A percentile compares a stretch with the other conserved stretches of the same genome.
phyloP scores from a whole-genome alignment of 164 flowering plant species.

The Santalum album region DNA sequence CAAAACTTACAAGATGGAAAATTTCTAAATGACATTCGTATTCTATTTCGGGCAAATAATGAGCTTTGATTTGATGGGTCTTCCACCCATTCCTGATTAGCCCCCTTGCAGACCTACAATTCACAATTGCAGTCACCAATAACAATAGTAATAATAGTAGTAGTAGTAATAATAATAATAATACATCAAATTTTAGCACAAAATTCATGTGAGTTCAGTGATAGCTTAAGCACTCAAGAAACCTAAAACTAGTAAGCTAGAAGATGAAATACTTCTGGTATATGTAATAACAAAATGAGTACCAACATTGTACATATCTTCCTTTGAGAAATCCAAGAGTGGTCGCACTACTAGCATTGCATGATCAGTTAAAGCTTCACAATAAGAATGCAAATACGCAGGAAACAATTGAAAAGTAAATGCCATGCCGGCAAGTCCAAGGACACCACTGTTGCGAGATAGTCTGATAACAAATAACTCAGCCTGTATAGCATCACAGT shows the following conservation, averaged over 20 bases:
- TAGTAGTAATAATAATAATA: background rate
- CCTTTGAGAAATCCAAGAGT: conserved; percentile 69
- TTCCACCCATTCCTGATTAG: conserved; percentile 71
- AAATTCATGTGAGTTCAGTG: no score
- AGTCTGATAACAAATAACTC: conserved; percentile 80
- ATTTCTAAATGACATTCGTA: conserved; percentile 46
- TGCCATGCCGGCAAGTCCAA: conserved; percentile 94
- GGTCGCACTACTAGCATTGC: conserved; percentile 71
- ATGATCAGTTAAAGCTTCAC: conserved; percentile 20
- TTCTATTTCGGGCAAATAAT: conserved; percentile 71
- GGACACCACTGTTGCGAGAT: conserved; percentile 85
- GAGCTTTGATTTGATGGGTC: conserved; percentile 80
- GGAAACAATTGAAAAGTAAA: conserved; percentile 64
- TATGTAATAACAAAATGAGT: background rate
- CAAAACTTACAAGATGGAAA: conserved; percentile 43
- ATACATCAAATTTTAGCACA: no score
- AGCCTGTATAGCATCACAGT: conserved; percentile 46
- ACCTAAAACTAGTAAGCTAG: background rate
- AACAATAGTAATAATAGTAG: background rate
- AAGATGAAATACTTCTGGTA: background rate
- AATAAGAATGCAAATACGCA: conserved; percentile 14
- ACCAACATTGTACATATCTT: conserved; percentile 68
- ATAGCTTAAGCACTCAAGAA: no score
- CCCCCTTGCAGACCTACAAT: conserved; percentile 60
- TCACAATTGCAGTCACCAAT: background rate